Percentiles rank a stretch among this genome's conserved stretches.
Evolutionary conservation across 2,329 filamentous ascomycete genomes (phyloP).

Genomic region (Microascus cirrosus): DNA sequence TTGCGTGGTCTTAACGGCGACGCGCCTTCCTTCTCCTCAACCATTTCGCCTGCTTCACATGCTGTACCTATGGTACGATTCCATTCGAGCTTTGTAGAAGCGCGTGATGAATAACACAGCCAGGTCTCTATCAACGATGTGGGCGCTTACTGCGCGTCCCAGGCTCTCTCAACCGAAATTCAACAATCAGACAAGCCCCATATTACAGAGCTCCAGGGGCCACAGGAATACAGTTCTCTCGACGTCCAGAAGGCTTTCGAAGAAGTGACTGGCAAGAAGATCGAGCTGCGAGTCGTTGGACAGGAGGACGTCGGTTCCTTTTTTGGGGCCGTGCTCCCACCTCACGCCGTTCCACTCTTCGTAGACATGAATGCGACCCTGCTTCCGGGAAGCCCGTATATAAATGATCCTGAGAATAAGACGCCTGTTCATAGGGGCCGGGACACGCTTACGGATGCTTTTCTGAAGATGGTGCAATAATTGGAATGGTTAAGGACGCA

Average conservation of each 20-base stretch:
- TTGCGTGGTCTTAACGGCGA: background rate
- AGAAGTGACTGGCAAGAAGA: conserved; percentile 8
- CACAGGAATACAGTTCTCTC: conserved; percentile 7
- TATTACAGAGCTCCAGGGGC: conserved; percentile 11
- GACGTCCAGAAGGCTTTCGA: conserved; percentile 12
- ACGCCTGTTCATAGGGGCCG: background rate
- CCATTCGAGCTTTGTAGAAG: background rate
- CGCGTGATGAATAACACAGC: background rate
- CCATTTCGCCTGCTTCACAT: conserved; percentile 11
- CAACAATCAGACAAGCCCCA: background rate
- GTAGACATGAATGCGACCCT: background rate
- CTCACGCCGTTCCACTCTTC: background rate
- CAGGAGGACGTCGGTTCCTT: background rate
- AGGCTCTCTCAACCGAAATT: background rate
- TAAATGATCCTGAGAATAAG: background rate
- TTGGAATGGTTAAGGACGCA: too few relatives aligned
- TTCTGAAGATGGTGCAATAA: background rate
- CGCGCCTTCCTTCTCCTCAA: background rate
- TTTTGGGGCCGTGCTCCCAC: background rate
- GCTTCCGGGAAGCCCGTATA: background rate
- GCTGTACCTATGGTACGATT: conserved; percentile 17
- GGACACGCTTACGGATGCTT: background rate
- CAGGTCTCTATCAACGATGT: conserved; percentile 1
- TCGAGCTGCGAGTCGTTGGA: conserved; percentile 12
- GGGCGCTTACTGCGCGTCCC: background rate